phyloP scores from a whole-genome alignment of 305 asterid genomes.

The Salvia sclarea region DNA sequence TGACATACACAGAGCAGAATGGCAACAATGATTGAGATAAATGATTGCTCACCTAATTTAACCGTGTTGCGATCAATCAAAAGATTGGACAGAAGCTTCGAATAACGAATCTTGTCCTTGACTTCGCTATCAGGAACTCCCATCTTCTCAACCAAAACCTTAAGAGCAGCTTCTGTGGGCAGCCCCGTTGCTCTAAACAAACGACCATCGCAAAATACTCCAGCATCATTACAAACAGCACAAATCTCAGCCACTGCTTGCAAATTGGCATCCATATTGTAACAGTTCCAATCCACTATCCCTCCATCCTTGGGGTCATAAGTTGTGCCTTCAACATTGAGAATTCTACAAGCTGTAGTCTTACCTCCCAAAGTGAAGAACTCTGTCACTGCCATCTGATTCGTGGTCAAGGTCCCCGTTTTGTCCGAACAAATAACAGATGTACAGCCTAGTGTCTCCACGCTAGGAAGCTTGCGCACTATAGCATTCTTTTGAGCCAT shows the following conservation, averaged over 20 bases:
- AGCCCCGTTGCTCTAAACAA: constrained; percentile 73
- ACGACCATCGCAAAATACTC: constrained; percentile 65
- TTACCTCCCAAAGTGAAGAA: constrained; percentile 66
- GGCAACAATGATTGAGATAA: constrained; percentile 18
- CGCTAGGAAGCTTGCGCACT: constrained; percentile 86
- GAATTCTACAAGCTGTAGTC: constrained; percentile 43
- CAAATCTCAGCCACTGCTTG: constrained; percentile 72
- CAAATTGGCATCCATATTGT: constrained; percentile 66
- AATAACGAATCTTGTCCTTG: constrained; percentile 51
- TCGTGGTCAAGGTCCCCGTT: constrained; percentile 88
- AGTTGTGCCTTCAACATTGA: constrained; percentile 76
- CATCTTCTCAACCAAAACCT: constrained; percentile 94
- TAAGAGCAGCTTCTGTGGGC: constrained; percentile 97
- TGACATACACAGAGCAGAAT: neutral
- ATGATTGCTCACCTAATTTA: constrained; percentile 53
- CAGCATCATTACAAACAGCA: constrained; percentile 89
- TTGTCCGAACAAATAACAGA: constrained; percentile 93
- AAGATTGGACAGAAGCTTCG: constrained; percentile 59
- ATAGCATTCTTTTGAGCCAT: constrained; percentile 90
- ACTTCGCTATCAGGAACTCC: constrained; percentile 66
- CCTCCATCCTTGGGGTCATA: constrained; percentile 88
- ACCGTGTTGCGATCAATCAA: constrained; percentile 65
- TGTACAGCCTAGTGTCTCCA: constrained; percentile 90
- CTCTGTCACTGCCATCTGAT: constrained; percentile 85
- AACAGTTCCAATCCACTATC: constrained; percentile 69